Evolutionary conservation across 371 early-diverging fungal genomes (phyloP), one percentile per base, ranked within the genome.

Genomic region (Nosema granulosis): DNA sequence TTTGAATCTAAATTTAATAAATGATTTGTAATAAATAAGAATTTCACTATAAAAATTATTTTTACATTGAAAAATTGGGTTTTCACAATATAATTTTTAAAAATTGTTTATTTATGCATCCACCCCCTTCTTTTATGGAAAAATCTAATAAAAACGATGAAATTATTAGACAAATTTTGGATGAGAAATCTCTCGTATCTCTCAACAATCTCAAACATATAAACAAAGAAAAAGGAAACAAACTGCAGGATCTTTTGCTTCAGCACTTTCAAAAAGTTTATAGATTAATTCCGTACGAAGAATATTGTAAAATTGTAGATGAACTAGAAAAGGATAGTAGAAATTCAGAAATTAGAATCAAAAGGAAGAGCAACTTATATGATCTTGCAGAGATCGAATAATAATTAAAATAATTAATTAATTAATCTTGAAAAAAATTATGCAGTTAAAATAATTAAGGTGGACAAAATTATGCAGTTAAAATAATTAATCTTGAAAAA

Each of bases 361-460:
- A 57, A 58, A 65, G 75, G 67, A 74, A 38, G 37, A 67, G 59
- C 4, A 57, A 37, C 32, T 50, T 66, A 26, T 74, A 65, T 43
- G 75, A 74, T 54, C 22, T 74, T n/a, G 59, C 50, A 24, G 75
- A 74, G 18, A 63, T 67, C 31, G 66, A 66, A 38, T 28, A 67
- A 66, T 58, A 67, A 54, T 34, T 62, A 22, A 35, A n/a, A n/a
- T n/a, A n/a, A n/a, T n/a, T n/a, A n/a, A n/a, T n/a, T n/a, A n/a
- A n/a, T n/a, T n/a, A n/a, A n/a, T n/a, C n/a, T n/a, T n/a, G n/a
- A n/a, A n/a, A n/a, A n/a, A n/a, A n/a, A n/a, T n/a, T n/a, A n/a
- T n/a, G n/a, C n/a, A n/a, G n/a, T n/a, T n/a, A n/a, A n/a, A n/a
- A n/a, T n/a, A n/a, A n/a, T n/a, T n/a, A n/a, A n/a, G n/a, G n/a